phyloP scores from a whole-genome alignment of 2,329 filamentous ascomycete genomes.

The Neoarthrinium moseri region DNA sequence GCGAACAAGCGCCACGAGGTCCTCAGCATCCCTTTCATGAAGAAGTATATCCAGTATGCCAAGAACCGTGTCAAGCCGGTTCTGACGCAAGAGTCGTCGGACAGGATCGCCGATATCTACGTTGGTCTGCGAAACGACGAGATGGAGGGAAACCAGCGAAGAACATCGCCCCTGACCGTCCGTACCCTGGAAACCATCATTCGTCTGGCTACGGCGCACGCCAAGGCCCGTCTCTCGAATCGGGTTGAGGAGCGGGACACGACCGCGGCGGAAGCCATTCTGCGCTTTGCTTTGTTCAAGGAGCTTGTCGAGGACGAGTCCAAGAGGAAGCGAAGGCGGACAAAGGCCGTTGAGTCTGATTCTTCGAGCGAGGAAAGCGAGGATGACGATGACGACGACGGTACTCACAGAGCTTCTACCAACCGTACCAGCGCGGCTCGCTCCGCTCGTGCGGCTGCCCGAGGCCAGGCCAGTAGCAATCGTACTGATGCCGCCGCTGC shows the following conservation, averaged over 20 bases:
- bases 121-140: constrained; percentile 94
- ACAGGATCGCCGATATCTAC: constrained; percentile 88
- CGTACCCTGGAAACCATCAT: constrained; percentile 98
- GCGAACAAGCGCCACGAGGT: constrained; percentile 79
- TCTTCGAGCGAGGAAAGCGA: constrained; percentile 59
- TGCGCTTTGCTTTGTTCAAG: constrained; percentile 96
- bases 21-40: constrained; percentile 95
- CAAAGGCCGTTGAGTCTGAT: constrained; percentile 55
- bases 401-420: constrained; percentile 30
- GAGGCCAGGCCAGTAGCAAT: constrained; percentile 22
- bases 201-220: constrained; percentile 92
- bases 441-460: constrained; percentile 24
- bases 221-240: constrained; percentile 85
- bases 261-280: constrained; percentile 79
- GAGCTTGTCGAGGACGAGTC: constrained; percentile 82
- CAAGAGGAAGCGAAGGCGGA: constrained; percentile 79
- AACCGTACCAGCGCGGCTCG: constrained; percentile 36
- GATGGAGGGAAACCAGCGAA: constrained; percentile 88
- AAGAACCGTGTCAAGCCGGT: constrained; percentile 89
- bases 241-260: constrained; percentile 89
- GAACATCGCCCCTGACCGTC: constrained; percentile 92
- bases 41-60: constrained; percentile 99
- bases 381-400: constrained; percentile 55
- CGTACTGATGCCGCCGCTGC: constrained; percentile 20
- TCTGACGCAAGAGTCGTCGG: constrained; percentile 85